phyloP scores from a whole-genome alignment of 768 basidiomycete genomes.

The Kwoniella sp. region DNA sequence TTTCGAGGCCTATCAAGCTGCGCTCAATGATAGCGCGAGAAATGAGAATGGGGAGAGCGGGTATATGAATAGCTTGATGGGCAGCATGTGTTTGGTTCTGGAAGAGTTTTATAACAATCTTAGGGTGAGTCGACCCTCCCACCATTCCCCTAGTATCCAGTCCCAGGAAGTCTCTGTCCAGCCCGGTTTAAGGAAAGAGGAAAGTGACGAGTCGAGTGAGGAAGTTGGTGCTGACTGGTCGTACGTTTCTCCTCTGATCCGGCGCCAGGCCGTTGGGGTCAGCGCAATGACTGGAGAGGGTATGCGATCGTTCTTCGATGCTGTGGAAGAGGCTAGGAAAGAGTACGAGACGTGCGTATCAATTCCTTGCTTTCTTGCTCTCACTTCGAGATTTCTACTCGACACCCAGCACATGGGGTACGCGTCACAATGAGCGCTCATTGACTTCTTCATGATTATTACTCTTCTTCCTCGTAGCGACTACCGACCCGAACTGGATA shows the following conservation, averaged over 20 bases:
- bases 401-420: too few species aligned
- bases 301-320: constrained; percentile 84
- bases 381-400: too few species aligned
- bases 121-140: constrained; percentile 76
- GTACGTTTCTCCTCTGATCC: too few species aligned
- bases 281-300: constrained; percentile 96
- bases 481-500: constrained; percentile 85
- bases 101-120: constrained; percentile 98
- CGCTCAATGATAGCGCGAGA: constrained; percentile 70
- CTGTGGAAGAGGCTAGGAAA: constrained; percentile 79
- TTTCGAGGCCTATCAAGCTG: constrained; percentile 91
- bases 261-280: constrained; percentile 94
- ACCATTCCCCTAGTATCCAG: too few species aligned
- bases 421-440: too few species aligned
- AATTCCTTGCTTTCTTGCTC: background rate
- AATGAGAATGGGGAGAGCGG: constrained; percentile 74
- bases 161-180: too few species aligned
- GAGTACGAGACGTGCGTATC: constrained; percentile 80
- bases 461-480: constrained; percentile 70
- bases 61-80: constrained; percentile 99
- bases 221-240: too few species aligned
- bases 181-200: too few species aligned
- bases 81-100: constrained; percentile 95
- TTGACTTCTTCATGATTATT: too few species aligned
- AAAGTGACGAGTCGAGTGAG: too few species aligned